Evolutionary conservation across 306 rosid genomes (phyloP), one percentile per base, ranked within the genome.

Genomic region (Malus domestica): DNA sequence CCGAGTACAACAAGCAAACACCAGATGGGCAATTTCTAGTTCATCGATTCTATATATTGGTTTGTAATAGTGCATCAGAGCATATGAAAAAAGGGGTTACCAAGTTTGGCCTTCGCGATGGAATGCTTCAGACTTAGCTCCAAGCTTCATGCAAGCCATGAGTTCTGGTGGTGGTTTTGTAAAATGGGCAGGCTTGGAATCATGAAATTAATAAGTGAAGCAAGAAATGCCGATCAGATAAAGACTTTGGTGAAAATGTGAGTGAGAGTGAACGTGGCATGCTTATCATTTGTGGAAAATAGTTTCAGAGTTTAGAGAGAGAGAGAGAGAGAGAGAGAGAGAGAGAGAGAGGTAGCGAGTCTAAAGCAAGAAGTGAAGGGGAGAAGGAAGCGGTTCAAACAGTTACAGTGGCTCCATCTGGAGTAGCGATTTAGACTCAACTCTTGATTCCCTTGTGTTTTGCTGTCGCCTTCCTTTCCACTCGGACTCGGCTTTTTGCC

Each of bases 101-200:
- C 97, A 88, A 4, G 90, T 78, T 55, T 90, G 89, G 73, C 93
- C 96, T 2, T 93, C 90, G 4, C 79, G 90, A 76, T 87, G 89
- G 79, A 93, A 93, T 16, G 79, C 84, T 72, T 89, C 92, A 22
- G 96, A 80, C 81, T 91, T 93, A 4, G 88, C 83, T 74, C 97
- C 98, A 76, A 93, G 85, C 82, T 77, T 88, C 89, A 91, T 66
- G 84, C 86, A 82, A 29, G 93, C 94, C 84, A 81, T 81, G 32
- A 32, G 45, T 33, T 61, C 5, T 29, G 68, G 68, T 19, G 70
- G 60, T 30, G 77, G 66, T n/a, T 49, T 73, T 73, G 42, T 73
- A 18, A 74, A 62, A 61, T 62, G 60, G 68, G 44, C 77, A 73
- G 23, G 46, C 70, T 74, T 20, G n/a, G 60, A 44, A 12, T 27